Evolutionary conservation across 768 basidiomycete genomes (phyloP).

Genomic region (Mycena latifolia): DNA sequence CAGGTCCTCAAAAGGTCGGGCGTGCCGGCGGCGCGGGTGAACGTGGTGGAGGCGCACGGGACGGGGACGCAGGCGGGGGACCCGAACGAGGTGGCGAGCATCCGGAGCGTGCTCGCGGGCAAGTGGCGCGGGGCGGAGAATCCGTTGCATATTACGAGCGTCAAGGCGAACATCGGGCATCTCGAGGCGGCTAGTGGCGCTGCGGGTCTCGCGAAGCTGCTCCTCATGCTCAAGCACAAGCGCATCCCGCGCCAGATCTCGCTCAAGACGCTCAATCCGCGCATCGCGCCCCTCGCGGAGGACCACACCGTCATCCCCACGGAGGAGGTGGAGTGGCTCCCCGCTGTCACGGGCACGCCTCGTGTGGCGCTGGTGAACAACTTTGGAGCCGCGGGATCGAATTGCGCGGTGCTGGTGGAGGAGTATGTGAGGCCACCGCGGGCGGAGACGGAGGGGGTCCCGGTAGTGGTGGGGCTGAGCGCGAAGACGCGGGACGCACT

Average conservation of each 20-base stretch:
- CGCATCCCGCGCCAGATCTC: slow-evolving; percentile 74
- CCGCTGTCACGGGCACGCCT: slow-evolving; percentile 45
- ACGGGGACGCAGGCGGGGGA: slow-evolving; percentile 83
- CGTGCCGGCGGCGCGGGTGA: slow-evolving; percentile 60
- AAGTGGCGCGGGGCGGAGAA: slow-evolving; percentile 54
- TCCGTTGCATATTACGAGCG: slow-evolving; percentile 73
- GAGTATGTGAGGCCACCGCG: slow-evolving; percentile 50
- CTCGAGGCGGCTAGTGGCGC: slow-evolving; percentile 82
- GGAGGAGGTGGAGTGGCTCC: slow-evolving; percentile 54
- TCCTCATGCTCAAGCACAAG: slow-evolving; percentile 73
- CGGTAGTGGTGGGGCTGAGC: slow-evolving; percentile 70
- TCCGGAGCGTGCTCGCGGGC: slow-evolving; percentile 64
- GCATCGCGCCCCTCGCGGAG: slow-evolving; percentile 58
- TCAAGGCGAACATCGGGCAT: slow-evolving; percentile 84
- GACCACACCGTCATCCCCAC: slow-evolving; percentile 66
- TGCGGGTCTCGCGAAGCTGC: slow-evolving; percentile 76
- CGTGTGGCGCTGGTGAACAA: slow-evolving; percentile 77
- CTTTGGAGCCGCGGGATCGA: slow-evolving; percentile 83
- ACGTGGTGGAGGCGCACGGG: slow-evolving; percentile 81
- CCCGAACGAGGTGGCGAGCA: slow-evolving; percentile 71
- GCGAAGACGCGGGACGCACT: slow-evolving; percentile 66
- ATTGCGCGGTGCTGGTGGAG: slow-evolving; percentile 71
- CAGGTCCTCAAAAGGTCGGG: slow-evolving; percentile 59
- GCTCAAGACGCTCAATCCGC: slow-evolving; percentile 66
- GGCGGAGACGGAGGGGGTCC: slow-evolving; percentile 9